phyloP scores from a whole-genome alignment of 495 filamentous ascomycete genomes.

The Penicillium subrubescens region DNA sequence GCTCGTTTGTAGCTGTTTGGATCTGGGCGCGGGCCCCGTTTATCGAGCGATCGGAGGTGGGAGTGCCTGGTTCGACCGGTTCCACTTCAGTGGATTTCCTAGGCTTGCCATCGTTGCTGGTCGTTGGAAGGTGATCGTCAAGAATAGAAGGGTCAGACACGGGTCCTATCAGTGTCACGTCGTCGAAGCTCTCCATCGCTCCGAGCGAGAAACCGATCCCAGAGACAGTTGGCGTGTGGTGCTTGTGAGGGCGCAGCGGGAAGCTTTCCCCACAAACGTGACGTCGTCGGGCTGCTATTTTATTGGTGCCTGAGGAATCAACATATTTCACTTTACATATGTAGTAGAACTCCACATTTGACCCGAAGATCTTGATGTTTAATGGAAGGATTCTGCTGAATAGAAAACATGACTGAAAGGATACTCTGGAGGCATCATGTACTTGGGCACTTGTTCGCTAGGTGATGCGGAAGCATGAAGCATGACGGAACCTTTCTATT shows the following conservation, averaged over 20 bases:
- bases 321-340: not conserved
- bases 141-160: conserved; percentile 19
- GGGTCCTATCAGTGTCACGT: conserved; percentile 31
- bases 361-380: no score
- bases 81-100: conserved; percentile 17
- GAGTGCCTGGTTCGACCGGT: conserved; percentile 13
- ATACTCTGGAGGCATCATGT: no score
- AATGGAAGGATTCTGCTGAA: no score
- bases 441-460: no score
- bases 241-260: not conserved
- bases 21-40: conserved; percentile 9
- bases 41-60: conserved; percentile 20
- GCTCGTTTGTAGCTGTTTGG: conserved; percentile 13
- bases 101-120: conserved; percentile 16
- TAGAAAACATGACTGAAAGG: no score
- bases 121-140: conserved; percentile 19
- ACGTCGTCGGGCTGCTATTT: conserved; percentile 6
- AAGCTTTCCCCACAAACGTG: conserved; percentile 25
- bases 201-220: not conserved
- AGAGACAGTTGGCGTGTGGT: not conserved
- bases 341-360: no score
- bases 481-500: no score
- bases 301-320: conserved; percentile 8
- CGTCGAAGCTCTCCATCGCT: conserved; percentile 45
- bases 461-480: no score